Evolutionary conservation across 164 flowering plant species (phyloP).

Genomic region (Stephania yunnanensis): DNA sequence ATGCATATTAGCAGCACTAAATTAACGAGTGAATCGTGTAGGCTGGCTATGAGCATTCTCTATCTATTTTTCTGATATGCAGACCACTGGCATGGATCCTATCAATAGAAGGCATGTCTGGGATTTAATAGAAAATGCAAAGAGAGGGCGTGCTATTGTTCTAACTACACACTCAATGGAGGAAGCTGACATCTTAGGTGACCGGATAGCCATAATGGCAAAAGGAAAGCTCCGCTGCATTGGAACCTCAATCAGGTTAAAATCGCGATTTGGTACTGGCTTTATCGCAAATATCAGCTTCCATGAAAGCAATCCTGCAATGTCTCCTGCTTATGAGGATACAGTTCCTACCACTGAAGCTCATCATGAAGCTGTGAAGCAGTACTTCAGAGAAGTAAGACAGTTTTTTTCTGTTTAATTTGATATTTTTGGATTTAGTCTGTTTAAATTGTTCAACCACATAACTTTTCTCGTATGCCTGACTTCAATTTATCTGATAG

Average conservation of each 20-base stretch:
- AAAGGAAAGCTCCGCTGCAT: conserved; percentile 32
- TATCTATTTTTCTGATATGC: conserved; percentile 13
- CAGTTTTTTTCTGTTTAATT: background rate
- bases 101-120: conserved; percentile 61
- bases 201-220: conserved; percentile 33
- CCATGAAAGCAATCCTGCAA: conserved; percentile 26
- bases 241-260: conserved; percentile 76
- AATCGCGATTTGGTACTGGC: conserved; percentile 90
- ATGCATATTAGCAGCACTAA: conserved; percentile 3
- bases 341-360: conserved; percentile 15
- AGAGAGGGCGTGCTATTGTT: conserved; percentile 56
- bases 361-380: conserved; percentile 58
- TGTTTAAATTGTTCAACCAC: background rate
- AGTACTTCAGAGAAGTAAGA: conserved; percentile 71
- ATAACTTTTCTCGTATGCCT: conserved; percentile 14
- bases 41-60: background rate
- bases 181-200: conserved; percentile 41
- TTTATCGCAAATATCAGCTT: conserved; percentile 75
- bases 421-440: too few species aligned
- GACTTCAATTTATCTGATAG: conserved; percentile 36
- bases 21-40: background rate
- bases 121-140: conserved; percentile 65
- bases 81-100: conserved; percentile 90
- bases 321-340: conserved; percentile 26
- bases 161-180: conserved; percentile 54